phyloP scores from a whole-genome alignment of 495 filamentous ascomycete species.

The Annulohypoxylon maeteangense region DNA sequence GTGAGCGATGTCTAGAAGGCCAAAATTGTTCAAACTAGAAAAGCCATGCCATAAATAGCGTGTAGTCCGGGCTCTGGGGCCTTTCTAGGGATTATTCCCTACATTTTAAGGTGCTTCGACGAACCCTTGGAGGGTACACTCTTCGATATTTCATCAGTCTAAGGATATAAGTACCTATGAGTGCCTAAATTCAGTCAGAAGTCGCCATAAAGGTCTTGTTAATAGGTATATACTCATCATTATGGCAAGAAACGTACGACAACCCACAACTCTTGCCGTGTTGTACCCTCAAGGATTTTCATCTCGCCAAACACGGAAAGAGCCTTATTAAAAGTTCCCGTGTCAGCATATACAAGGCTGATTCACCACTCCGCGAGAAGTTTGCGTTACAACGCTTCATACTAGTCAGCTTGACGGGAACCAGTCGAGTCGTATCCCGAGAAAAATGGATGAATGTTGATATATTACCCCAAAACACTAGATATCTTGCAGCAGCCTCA shows the following conservation, averaged over 20 bases:
- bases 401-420: neutral
- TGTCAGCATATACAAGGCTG: slow-evolving; percentile 14
- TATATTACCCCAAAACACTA: neutral
- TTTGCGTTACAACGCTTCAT: neutral
- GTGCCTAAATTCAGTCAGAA: slow-evolving; percentile 1
- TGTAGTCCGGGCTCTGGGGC: neutral
- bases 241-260: neutral
- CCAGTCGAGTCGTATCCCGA: neutral
- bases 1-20: neutral
- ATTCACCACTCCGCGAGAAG: neutral
- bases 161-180: neutral
- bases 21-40: slow-evolving; percentile 15
- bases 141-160: neutral
- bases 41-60: neutral
- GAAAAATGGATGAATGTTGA: neutral
- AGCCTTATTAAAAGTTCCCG: neutral
- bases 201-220: slow-evolving; percentile 9
- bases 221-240: neutral
- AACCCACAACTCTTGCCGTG: slow-evolving; percentile 4
- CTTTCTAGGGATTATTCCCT: slow-evolving; percentile 14
- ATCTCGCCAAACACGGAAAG: slow-evolving; percentile 3
- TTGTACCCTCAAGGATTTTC: neutral
- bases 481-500: neutral
- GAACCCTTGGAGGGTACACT: neutral
- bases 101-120: neutral